Evolutionary conservation across 2,329 filamentous ascomycete species (phyloP), one percentile per base, ranked within the genome.

Genomic region (Colletotrichum sp.): DNA sequence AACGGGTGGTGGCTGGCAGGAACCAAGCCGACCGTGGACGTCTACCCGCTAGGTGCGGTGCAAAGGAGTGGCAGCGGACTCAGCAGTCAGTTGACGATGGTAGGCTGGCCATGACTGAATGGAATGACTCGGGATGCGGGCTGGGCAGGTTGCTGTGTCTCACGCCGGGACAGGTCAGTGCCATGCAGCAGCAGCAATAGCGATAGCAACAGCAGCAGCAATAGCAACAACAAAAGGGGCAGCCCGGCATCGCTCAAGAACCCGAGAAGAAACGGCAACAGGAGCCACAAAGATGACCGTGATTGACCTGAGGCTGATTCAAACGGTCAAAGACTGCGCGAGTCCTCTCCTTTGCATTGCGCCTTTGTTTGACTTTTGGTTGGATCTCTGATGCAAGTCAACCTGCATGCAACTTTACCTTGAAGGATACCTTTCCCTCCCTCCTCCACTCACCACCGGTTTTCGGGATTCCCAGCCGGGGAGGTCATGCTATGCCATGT

Each of bases 101-200:
- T 21, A 28, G 13, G 32, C 32, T 34, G 52, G 66, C 30, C 68
- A 73, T 34, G 56, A 73, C 62, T 68, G 32, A 72, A 56, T 72
- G 72, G 32, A 73, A 67, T 75, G 73, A 75, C 73, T 75, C 73
- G 63, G 38, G 24, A 34, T 21, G 56, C 69, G 32, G 62, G 38
- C 21, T 43, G 21, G 61, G 30, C 62, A 26, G 52, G 26, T 56
- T 34, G n/a, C 73, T 43, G 32, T 66, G 69, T 75, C 73, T 73
- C 62, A 43, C 69, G 61, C 69, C 38, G 43, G 69, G 69, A 72
- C 67, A 62, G 58, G 69, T 73, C 73, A 68, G 69, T 75, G 73
- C 62, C 38, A 73, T 67, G 69, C 56, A 73, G n/a, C 59, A 71
- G 36, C 59, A 55, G 34, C 34, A 56, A 12, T 26, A 73, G n/a